Evolutionary conservation across 2,329 filamentous ascomycete species (phyloP).

Genomic region (Fusarium scirpi): DNA sequence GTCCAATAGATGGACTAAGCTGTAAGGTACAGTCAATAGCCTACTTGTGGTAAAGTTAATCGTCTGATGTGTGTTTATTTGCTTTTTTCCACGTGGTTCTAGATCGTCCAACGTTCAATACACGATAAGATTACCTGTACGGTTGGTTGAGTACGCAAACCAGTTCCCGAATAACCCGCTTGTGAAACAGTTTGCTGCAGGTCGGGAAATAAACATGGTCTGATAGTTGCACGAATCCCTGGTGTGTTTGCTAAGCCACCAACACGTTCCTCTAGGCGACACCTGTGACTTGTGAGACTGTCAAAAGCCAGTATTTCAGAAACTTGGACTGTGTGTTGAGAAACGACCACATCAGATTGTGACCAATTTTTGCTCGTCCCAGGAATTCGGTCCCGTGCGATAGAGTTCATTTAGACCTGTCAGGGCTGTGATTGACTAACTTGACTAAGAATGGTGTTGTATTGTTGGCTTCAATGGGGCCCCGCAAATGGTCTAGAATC

Average conservation of each 20-base stretch:
- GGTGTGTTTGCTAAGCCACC: background rate
- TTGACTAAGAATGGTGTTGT: background rate
- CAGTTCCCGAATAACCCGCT: too few relatives aligned
- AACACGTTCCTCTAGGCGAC: background rate
- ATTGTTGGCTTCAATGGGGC: background rate
- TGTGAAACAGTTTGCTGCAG: background rate
- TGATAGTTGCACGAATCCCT: background rate
- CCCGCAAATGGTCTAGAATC: constrained; percentile 40
- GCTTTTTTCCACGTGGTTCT: background rate
- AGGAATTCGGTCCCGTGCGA: background rate
- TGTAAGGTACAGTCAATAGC: background rate
- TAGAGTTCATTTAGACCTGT: background rate
- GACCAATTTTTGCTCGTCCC: background rate
- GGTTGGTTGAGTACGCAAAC: background rate
- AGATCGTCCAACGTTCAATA: background rate
- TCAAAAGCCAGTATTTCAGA: background rate
- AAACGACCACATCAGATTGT: accelerated
- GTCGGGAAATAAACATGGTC: background rate
- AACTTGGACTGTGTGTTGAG: background rate
- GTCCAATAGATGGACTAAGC: background rate
- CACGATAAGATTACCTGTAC: background rate
- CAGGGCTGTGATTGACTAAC: background rate
- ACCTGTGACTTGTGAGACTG: background rate
- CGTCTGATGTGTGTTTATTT: background rate
- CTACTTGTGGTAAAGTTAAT: background rate